Base-by-base conservation (phyloP, 768 basidiomycete species). In the Chalciporus pseudorubinellus region DNA sequence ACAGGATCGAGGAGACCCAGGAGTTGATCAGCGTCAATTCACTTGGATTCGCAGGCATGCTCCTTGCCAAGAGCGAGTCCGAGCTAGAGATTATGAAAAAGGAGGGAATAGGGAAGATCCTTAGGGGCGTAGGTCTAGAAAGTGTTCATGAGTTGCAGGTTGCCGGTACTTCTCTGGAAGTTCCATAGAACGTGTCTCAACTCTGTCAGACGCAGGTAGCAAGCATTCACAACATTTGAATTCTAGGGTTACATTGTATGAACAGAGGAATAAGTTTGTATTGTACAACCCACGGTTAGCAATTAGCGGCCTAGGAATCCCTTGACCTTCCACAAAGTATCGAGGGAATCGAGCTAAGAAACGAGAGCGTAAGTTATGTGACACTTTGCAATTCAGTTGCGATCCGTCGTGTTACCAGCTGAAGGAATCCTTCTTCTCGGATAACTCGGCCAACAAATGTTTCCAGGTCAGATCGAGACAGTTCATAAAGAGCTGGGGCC, bases 11-110 rank as follows among this genome's bases (percentile, higher is more conserved):
- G 47, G 75, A 73, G 44, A 80, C 79, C 3, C 80, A 81, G n/a
- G 78, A 82, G 29, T 53, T 68, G 48, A 61, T 98, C 22, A 81
- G 82, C 60, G 76, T 98, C 39, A 97, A 98, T 67, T 79, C 95
- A 40, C 77, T 97, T 43, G 95, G 91, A 13, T 97, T 87, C 65
- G 89, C 92, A 7, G 95, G 95, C 1, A 83, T 91, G 85, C 60
- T 97, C 54, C 79, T 97, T 48, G 92, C 90, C 21, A 92, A 88
- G 74, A 92, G 87, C 56, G 81, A 87, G 48, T 76, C 76, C 18
- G 92, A 95, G 70, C 66, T 92, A 44, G 81, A 83, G 49, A 79
- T 77, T 2, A 77, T 97, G 38, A 81, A 81, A 67, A 68, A 72
- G 51, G 83, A 85, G 66, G 79, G 83, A 1, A 71, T 89, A 22